Evolutionary conservation across 805 yeast species (phyloP).

Genomic region (Candida alai): DNA sequence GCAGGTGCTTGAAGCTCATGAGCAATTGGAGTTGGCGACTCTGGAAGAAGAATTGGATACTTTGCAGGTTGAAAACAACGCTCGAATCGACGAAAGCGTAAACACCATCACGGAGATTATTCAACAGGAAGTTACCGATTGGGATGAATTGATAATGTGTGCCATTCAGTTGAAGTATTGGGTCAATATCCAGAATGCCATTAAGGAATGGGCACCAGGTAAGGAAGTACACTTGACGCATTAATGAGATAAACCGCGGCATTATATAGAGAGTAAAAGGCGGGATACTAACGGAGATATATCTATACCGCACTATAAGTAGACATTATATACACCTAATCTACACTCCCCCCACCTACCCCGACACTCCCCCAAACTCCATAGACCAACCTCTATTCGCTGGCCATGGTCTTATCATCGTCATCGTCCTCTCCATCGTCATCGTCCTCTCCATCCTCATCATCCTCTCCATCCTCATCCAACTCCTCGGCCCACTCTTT

Average conservation of each 20-base stretch:
- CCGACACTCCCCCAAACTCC: background rate
- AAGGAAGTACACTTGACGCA: conserved; percentile 64
- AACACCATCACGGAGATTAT: conserved; percentile 45
- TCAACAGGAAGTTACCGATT: conserved; percentile 32
- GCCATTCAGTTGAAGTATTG: conserved; percentile 79
- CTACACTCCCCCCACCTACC: background rate
- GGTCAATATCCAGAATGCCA: conserved; percentile 69
- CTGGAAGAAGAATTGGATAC: conserved; percentile 53
- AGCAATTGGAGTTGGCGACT: conserved; percentile 65
- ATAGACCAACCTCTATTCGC: conserved; percentile 24
- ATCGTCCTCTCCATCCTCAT: conserved; percentile 20
- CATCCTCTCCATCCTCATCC: conserved; percentile 11
- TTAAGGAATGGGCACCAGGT: conserved; percentile 77
- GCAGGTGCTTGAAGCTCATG: conserved; percentile 82
- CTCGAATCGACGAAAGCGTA: conserved; percentile 48
- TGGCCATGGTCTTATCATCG: conserved; percentile 42
- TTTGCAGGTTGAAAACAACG: conserved; percentile 53
- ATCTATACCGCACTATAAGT: conserved; percentile 3
- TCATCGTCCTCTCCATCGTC: conserved; percentile 25
- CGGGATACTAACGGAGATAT: no score
- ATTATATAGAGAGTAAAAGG: no score
- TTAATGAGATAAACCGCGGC: no score
- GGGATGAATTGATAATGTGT: conserved; percentile 57
- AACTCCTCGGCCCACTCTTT: conserved; percentile 20
- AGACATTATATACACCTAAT: conserved; percentile 1